These are phyloP conservation scores for Anthracocystis setariae DNA, from an alignment of 1,284 basidiomycete genomes.

Conservation along the genomic window DNA sequence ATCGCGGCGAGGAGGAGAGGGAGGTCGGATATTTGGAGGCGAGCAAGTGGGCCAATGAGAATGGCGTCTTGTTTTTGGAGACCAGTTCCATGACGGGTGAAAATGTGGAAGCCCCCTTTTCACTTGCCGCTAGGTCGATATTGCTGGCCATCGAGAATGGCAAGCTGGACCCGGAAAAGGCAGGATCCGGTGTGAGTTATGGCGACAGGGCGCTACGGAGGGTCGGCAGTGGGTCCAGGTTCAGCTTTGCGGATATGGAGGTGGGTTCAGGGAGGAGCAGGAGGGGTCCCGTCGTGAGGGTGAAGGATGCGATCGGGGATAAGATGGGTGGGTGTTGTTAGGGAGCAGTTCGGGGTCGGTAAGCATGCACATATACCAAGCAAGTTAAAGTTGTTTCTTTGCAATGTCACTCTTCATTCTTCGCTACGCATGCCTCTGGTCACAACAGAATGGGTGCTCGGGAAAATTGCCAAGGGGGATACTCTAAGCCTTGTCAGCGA, in stretches of 20 bases:
- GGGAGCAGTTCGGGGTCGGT: neutral
- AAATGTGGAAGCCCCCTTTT: constrained; percentile 92
- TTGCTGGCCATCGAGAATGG: constrained; percentile 93
- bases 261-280: constrained; percentile 25
- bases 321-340: constrained; percentile 50
- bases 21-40: constrained; percentile 95
- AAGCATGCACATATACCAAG: constrained; percentile 6
- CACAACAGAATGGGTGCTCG: neutral
- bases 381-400: neutral
- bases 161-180: constrained; percentile 87
- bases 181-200: constrained; percentile 93
- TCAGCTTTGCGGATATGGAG: constrained; percentile 56
- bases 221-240: constrained; percentile 69
- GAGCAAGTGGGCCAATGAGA: constrained; percentile 91
- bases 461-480: too few relatives aligned
- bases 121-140: constrained; percentile 87
- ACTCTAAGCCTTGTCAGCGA: constrained; percentile 9
- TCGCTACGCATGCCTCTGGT: neutral
- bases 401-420: constrained; percentile 10
- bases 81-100: constrained; percentile 90
- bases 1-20: constrained; percentile 84
- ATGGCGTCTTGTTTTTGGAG: constrained; percentile 82
- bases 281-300: constrained; percentile 19
- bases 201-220: constrained; percentile 79
- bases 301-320: constrained; percentile 45